Conservation (phyloP, 1,139 yeast species). For the Schwanniomyces etchellsii region DNA sequence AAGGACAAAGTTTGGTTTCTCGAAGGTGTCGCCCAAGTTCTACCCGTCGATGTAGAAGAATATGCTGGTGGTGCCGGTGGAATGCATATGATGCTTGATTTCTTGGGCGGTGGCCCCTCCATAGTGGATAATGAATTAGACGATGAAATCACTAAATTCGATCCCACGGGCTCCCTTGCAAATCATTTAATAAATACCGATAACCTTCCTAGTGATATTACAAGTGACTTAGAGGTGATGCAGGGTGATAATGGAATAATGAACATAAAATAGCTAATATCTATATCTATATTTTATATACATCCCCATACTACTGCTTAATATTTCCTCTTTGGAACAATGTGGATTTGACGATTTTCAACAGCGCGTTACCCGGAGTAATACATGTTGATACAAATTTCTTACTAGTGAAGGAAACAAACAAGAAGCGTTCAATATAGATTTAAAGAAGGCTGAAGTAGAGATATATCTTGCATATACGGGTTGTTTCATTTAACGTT, state of each 20-base stretch:
- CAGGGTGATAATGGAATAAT: constrained; percentile 36
- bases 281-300: too few species aligned
- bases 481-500: neutral
- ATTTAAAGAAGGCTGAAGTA: neutral
- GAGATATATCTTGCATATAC: neutral
- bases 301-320: too few species aligned
- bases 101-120: constrained; percentile 68
- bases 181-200: constrained; percentile 48
- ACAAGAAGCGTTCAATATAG: neutral
- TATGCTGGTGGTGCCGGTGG: constrained; percentile 82
- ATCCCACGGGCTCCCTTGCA: constrained; percentile 31
- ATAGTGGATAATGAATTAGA: constrained; percentile 40
- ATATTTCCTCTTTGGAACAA: too few species aligned
- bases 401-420: constrained; percentile 1
- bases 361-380: constrained; percentile 1
- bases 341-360: too few species aligned
- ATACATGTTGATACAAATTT: neutral
- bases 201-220: constrained; percentile 52
- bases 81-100: constrained; percentile 86
- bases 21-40: constrained; percentile 83
- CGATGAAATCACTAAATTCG: constrained; percentile 41
- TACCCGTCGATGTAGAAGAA: constrained; percentile 80
- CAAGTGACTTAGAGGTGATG: constrained; percentile 44
- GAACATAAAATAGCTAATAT: constrained; percentile 21
- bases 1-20: constrained; percentile 90